Evolutionary conservation across 164 flowering plant species (phyloP).

Genomic region (Buxus sempervirens): DNA sequence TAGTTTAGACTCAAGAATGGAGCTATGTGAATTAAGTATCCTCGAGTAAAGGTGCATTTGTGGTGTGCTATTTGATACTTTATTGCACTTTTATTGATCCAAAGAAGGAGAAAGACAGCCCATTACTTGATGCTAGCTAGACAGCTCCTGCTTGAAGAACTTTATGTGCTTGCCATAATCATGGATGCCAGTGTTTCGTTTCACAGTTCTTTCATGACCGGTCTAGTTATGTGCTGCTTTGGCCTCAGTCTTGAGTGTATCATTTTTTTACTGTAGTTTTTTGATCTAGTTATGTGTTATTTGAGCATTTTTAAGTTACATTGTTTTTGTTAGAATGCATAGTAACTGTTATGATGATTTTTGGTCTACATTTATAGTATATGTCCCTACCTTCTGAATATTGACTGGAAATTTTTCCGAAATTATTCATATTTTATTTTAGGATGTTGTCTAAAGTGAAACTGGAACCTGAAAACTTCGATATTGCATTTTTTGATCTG

Average conservation of each 20-base stretch:
- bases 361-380: background rate
- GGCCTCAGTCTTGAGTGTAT: background rate
- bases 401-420: background rate
- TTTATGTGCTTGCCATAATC: background rate
- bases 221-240: background rate
- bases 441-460: conserved; percentile 30
- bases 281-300: too few relatives aligned
- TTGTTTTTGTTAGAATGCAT: background rate
- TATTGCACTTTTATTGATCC: too few relatives aligned
- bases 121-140: background rate
- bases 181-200: background rate
- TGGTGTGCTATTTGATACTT: background rate
- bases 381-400: background rate
- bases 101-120: background rate
- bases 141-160: background rate
- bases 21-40: background rate
- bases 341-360: background rate
- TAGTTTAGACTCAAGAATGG: background rate
- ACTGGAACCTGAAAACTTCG: conserved; percentile 20
- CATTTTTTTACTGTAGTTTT: background rate
- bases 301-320: background rate
- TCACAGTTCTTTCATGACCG: background rate
- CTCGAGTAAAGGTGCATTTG: background rate
- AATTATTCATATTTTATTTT: background rate
- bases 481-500: conserved; percentile 19